These are phyloP conservation scores for Spergularia azorica DNA, from an alignment of 179 eudicot species.

Conservation along the genomic window DNA sequence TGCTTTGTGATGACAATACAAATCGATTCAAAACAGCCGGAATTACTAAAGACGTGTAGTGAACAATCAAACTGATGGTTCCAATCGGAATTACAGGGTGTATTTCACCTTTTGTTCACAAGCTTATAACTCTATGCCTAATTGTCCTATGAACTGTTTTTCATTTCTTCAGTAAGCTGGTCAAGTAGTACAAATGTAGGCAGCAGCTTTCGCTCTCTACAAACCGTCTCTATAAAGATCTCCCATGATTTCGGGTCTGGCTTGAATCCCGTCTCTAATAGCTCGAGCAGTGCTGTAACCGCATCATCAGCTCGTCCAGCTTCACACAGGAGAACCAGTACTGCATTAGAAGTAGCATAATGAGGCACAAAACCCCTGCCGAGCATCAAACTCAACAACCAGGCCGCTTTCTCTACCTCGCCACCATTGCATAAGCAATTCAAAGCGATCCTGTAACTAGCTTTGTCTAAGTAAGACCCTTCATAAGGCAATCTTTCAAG, in stretches of 20 bases:
- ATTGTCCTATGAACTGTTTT: background rate
- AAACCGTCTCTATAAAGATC: conserved; percentile 53
- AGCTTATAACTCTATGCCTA: background rate
- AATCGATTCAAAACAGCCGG: no score
- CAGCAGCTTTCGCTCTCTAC: conserved; percentile 77
- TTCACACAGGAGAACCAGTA: conserved; percentile 64
- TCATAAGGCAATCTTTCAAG: conserved; percentile 68
- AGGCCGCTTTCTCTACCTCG: conserved; percentile 55
- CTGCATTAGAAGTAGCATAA: conserved; percentile 76
- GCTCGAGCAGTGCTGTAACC: conserved; percentile 42
- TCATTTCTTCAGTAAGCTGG: conserved; percentile 40
- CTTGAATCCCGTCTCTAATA: conserved; percentile 64
- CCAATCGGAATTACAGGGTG: background rate
- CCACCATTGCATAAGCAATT: conserved; percentile 57
- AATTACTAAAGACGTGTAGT: no score
- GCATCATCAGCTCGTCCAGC: conserved; percentile 64
- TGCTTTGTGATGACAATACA: no score
- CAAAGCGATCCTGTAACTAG: conserved; percentile 73
- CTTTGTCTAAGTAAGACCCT: conserved; percentile 62
- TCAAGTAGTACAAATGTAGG: conserved; percentile 69
- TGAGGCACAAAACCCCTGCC: conserved; percentile 82
- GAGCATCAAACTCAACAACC: conserved; percentile 67
- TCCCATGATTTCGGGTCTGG: conserved; percentile 74
- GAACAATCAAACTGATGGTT: no score
- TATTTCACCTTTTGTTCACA: background rate